A percentile compares a stretch with the other conserved stretches of the same genome.
Conservation (phyloP, 2,329 filamentous ascomycete species). For the Claviceps sp. region DNA sequence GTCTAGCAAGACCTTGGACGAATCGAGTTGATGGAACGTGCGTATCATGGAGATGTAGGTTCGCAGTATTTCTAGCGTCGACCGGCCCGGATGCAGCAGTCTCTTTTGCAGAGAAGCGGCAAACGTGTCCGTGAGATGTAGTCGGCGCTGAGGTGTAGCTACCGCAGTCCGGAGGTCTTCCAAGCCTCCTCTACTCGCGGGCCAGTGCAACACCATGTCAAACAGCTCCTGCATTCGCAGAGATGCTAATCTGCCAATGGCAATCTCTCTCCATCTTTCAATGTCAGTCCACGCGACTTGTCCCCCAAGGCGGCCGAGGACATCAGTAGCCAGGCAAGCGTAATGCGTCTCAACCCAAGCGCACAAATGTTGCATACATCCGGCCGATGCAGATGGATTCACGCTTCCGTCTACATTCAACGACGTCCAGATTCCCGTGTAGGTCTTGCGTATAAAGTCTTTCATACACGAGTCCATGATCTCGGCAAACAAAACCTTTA, state of each 20-base stretch:
- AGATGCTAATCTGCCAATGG: conserved; percentile 52
- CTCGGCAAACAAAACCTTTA: conserved; percentile 59
- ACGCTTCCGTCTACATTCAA: conserved; percentile 10
- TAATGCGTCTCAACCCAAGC: conserved; percentile 59
- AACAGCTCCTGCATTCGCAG: conserved; percentile 61
- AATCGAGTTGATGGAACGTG: conserved; percentile 61
- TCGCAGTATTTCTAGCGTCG: conserved; percentile 61
- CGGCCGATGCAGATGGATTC: conserved; percentile 9
- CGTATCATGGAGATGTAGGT: conserved; percentile 71
- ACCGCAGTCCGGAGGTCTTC: conserved; percentile 61
- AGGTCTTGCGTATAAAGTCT: conserved; percentile 47
- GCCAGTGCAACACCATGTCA: conserved; percentile 68
- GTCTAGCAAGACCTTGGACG: conserved; percentile 64
- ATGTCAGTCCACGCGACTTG: conserved; percentile 41
- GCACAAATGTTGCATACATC: conserved; percentile 45
- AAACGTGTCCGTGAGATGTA: conserved; percentile 58
- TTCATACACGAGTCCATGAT: conserved; percentile 55
- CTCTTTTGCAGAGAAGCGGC: conserved; percentile 50
- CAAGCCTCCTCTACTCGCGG: conserved; percentile 54
- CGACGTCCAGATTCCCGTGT: conserved; percentile 46
- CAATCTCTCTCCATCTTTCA: conserved; percentile 58
- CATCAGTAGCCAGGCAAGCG: conserved; percentile 48
- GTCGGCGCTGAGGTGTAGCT: conserved; percentile 52
- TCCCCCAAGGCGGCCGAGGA: conserved; percentile 35
- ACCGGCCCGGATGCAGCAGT: conserved; percentile 61